Conservation (phyloP, 106 monocot genomes). For the Cymbidium sinense region DNA sequence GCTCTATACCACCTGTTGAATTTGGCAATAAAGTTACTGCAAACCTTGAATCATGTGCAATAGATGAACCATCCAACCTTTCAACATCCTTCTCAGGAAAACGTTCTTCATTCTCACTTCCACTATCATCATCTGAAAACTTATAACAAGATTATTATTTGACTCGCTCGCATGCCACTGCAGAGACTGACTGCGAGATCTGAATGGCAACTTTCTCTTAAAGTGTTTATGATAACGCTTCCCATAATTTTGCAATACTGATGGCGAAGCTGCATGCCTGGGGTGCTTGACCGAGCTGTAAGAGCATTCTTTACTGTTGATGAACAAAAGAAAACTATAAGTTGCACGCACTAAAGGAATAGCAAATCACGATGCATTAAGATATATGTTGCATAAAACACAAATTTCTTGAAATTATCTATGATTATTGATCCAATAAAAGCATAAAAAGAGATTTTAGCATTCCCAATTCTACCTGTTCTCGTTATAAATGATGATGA, state of each 20-base stretch:
- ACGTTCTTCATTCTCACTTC: constrained; percentile 31
- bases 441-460: neutral
- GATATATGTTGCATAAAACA: neutral
- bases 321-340: constrained; percentile 1
- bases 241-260: constrained; percentile 11
- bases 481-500: too few relatives aligned
- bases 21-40: neutral
- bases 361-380: neutral
- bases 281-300: constrained; percentile 19
- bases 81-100: neutral
- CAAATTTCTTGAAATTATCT: neutral
- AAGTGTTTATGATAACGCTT: constrained; percentile 22
- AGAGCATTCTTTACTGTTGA: constrained; percentile 10
- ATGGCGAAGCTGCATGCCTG: constrained; percentile 15
- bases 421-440: neutral
- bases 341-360: neutral
- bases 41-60: constrained; percentile 5
- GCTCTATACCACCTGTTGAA: neutral
- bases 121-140: constrained; percentile 81
- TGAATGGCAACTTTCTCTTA: constrained; percentile 28
- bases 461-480: too few relatives aligned
- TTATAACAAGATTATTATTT: constrained; percentile 60
- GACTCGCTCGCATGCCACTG: constrained; percentile 42
- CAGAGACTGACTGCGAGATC: constrained; percentile 27
- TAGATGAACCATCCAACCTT: constrained; percentile 13